Evolutionary conservation across 2,329 filamentous ascomycete species (phyloP).

Genomic region (Trichoderma sp.): DNA sequence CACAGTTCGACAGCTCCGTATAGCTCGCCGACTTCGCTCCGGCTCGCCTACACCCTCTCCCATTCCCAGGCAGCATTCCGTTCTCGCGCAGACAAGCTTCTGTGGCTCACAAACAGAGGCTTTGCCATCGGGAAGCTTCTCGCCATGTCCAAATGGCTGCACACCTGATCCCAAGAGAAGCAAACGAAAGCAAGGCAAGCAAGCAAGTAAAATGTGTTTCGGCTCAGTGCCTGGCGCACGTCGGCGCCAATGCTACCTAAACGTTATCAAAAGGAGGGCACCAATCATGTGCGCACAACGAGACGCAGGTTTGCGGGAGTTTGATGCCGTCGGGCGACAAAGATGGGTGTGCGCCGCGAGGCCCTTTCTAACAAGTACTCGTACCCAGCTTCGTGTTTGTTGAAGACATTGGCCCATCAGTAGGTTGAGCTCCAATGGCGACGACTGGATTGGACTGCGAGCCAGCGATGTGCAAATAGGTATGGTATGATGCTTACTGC

Average conservation of each 20-base stretch:
- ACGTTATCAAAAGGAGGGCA: conserved; percentile 22
- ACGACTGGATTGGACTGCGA: background rate
- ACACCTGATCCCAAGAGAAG: background rate
- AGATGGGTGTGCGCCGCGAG: background rate
- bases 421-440: background rate
- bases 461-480: background rate
- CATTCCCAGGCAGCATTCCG: background rate
- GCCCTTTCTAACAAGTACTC: background rate
- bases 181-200: background rate
- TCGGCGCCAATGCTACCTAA: conserved; percentile 21
- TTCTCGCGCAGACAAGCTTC: background rate
- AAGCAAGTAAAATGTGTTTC: background rate
- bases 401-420: background rate
- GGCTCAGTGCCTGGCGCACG: conserved; percentile 13
- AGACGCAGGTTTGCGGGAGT: conserved; percentile 13
- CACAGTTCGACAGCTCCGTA: background rate
- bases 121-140: background rate
- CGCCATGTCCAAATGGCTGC: background rate
- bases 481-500: background rate
- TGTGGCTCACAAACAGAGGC: conserved; percentile 1
- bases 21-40: background rate
- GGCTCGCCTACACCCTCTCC: background rate
- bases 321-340: conserved; percentile 15
- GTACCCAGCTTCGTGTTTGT: background rate
- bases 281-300: conserved; percentile 7